These are phyloP conservation scores for Aspergillus ruber DNA, from an alignment of 2,329 filamentous ascomycete genomes.

Conservation along the genomic window DNA sequence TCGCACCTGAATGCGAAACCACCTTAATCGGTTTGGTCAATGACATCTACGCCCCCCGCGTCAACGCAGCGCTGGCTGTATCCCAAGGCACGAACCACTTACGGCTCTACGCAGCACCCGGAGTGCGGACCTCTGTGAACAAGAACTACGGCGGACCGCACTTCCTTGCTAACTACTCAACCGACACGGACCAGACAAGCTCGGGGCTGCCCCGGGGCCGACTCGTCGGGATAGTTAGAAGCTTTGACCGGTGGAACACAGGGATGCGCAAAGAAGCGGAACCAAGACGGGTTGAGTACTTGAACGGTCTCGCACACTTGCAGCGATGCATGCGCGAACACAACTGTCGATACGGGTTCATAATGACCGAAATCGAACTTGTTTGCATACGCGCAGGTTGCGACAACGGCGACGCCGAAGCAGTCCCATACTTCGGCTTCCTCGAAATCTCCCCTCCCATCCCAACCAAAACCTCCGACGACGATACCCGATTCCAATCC, in stretches of 20 bases:
- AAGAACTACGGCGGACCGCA: slow-evolving; percentile 43
- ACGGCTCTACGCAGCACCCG: slow-evolving; percentile 36
- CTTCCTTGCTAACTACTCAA: slow-evolving; percentile 49
- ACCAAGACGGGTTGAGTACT: slow-evolving; percentile 80
- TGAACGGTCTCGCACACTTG: slow-evolving; percentile 75
- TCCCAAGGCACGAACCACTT: slow-evolving; percentile 62
- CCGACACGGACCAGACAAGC: slow-evolving; percentile 43
- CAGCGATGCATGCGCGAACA: slow-evolving; percentile 93
- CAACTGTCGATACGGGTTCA: slow-evolving; percentile 88
- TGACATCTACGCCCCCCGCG: slow-evolving; percentile 73
- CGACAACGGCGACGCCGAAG: slow-evolving; percentile 44
- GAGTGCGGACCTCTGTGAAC: slow-evolving; percentile 28
- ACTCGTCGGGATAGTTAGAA: slow-evolving; percentile 79
- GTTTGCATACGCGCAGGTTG: slow-evolving; percentile 77
- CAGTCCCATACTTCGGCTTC: slow-evolving; percentile 76
- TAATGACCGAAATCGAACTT: slow-evolving; percentile 92
- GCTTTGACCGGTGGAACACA: slow-evolving; percentile 91
- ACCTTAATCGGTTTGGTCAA: slow-evolving; percentile 70
- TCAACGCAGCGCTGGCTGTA: slow-evolving; percentile 75
- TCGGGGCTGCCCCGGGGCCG: slow-evolving; percentile 52
- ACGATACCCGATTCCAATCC: slow-evolving; percentile 6
- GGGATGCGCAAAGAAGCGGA: slow-evolving; percentile 83
- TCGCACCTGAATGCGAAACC: slow-evolving; percentile 71
- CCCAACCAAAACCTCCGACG: slow-evolving; percentile 37
- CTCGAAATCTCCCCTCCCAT: slow-evolving; percentile 64